Evolutionary conservation across 140 eudicot genomes (phyloP), one percentile per base, ranked within the genome.

Genomic region (Bidens hawaiensis): DNA sequence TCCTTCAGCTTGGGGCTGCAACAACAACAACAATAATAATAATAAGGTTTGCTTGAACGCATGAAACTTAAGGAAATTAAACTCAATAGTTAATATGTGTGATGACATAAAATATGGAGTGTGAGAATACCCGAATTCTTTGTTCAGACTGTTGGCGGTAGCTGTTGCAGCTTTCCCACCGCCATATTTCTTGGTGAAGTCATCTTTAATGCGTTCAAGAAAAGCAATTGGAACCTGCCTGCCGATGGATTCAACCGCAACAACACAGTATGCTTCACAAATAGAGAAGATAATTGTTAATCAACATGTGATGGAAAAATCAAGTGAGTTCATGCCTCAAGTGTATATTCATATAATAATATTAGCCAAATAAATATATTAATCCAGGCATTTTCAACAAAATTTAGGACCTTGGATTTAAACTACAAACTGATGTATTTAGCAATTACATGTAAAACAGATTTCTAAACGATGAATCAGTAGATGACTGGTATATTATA

Each of bases 131-230:
- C 98, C 96, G 55, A 91, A 91, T 47, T 91, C 98, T 69, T 74
- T 91, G 82, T 82, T 87, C 50, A 91, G 74, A 77, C 98, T 91
- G 74, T 82, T 84, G 40, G 93, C 96, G 62, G 78, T 84, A 54
- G 98, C 98, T 46, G 96, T 91, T 58, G 98, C 96, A 67, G 98
- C 98, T 82, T 91, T 91, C 17, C 98, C 98, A 19, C 98, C 96
- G 40, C 93, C 83, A 72, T 87, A 91, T 85, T 83, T 91, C 85
- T 91, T 91, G 76, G 84, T 85, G 63, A 91, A 91, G 26, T 91
- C 98, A 33, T 91, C 98, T 77, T 87, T 87, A 19, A 82, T 72
- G 23, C 96, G 80, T 75, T 91, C 98, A 33, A 87, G 89, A 67
- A 78, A 91, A 38, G 95, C 98, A 26, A 87, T 81, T 7, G 98